Base-by-base conservation (phyloP, 441 rosid genomes). In the Bruguiera hainesii region DNA sequence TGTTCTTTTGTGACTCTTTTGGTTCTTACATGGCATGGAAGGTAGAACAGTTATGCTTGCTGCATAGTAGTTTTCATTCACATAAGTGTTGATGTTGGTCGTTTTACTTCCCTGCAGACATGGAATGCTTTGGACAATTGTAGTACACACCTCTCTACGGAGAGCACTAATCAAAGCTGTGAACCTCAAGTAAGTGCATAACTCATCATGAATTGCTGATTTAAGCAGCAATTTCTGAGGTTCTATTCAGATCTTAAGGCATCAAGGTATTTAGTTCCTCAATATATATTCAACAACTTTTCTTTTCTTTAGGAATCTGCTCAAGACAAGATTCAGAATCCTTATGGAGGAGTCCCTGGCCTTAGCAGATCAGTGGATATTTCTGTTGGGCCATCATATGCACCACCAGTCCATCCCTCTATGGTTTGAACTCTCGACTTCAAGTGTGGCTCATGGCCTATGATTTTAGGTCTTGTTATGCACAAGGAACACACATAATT, bases 61-160 rank as follows among this genome's bases (percentile, higher is more conserved):
- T 29, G 58, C 46, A 13, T 64, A 7, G 33, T 15, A 56, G 52
- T 19, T 55, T 60, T 67, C 11, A 46, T 23, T 46, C 8, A 30
- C 26, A 31, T 70, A 56, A 67, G 18, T 58, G 13, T 49, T 25
- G 51, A 49, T 65, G 33, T 21, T 20, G 20, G 50, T 39, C 56
- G 33, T 33, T 51, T 73, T 72, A 28, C 31, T 63, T 76, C 62
- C 72, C 30, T 65, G 73, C 86, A 89, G 96, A 75, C 79, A 55
- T 87, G 97, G 92, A 84, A 83, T 82, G 92, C 93, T 66, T 94
- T 94, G 69, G 85, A 74, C 2, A 69, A 73, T 73, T 75, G 83
- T 70, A 65, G 61, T 61, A 63, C 70, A 48, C 76, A 74, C 56
- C 66, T 70, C 79, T 67, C 93, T 58, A 51, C 58, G n/a, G 83